Conservation (phyloP, 2,329 filamentous ascomycete species). For the Pyrenophora tritici-repentis region DNA sequence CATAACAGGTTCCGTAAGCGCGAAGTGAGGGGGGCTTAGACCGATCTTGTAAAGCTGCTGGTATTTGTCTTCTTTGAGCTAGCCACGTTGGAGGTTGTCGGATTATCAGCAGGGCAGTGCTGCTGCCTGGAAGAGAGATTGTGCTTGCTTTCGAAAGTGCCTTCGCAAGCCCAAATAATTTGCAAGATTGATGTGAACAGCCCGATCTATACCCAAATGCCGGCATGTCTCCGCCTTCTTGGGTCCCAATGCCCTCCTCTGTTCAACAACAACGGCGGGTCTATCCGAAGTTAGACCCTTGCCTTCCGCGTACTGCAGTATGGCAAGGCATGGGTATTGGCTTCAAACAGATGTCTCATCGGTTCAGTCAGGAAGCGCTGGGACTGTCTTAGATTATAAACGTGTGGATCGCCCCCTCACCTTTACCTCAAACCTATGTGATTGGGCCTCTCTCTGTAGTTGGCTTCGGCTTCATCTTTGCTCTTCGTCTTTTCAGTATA, state of each 20-base stretch:
- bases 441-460: slow-evolving; percentile 9
- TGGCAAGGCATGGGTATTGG: slow-evolving; percentile 16
- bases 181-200: slow-evolving; percentile 6
- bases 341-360: slow-evolving; percentile 21
- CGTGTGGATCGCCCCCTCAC: slow-evolving; percentile 2
- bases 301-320: slow-evolving; percentile 16
- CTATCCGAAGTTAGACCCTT: slow-evolving; percentile 21
- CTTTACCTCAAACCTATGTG: slow-evolving; percentile 4
- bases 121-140: slow-evolving; percentile 14
- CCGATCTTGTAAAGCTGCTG: slow-evolving; percentile 21
- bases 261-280: slow-evolving; percentile 12
- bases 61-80: slow-evolving; percentile 22
- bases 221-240: slow-evolving; percentile 16
- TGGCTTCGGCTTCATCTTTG: slow-evolving; percentile 28
- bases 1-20: slow-evolving; percentile 18
- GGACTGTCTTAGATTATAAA: slow-evolving; percentile 26
- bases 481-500: slow-evolving; percentile 20
- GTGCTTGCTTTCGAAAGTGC: slow-evolving; percentile 17
- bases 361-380: slow-evolving; percentile 5
- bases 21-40: slow-evolving; percentile 2
- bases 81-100: slow-evolving; percentile 29
- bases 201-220: slow-evolving; percentile 2
- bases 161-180: slow-evolving; percentile 3
- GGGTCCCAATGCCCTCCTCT: slow-evolving; percentile 19
- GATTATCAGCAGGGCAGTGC: slow-evolving; percentile 19